Evolutionary conservation across 495 filamentous ascomycete species (phyloP).

Genomic region (Penicillium nucicola): DNA sequence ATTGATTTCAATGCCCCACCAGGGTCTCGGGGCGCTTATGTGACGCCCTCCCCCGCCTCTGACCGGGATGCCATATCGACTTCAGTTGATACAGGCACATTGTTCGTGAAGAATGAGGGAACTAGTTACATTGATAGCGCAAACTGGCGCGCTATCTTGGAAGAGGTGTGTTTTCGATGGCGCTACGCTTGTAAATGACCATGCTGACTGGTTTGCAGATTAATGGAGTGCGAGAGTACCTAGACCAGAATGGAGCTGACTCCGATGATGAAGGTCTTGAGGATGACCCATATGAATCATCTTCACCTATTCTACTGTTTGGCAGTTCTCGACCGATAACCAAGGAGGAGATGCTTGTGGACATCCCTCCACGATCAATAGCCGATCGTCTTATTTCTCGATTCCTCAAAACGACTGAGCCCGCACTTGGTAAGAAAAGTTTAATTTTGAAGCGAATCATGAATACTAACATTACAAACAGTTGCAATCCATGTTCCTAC

Average conservation of each 20-base stretch:
- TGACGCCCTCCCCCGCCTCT: constrained; percentile 52
- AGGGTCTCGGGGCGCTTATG: constrained; percentile 1
- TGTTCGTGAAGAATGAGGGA: constrained; percentile 58
- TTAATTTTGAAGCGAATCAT: background rate
- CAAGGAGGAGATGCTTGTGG: constrained; percentile 36
- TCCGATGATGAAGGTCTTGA: constrained; percentile 26
- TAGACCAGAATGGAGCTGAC: constrained; percentile 22
- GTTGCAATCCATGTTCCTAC: constrained; percentile 44
- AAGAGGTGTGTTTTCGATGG: constrained; percentile 38
- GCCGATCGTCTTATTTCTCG: constrained; percentile 44
- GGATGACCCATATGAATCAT: constrained; percentile 14
- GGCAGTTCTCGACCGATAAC: constrained; percentile 30
- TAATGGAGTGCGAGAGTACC: constrained; percentile 28
- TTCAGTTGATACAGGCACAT: constrained; percentile 49
- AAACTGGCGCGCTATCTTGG: constrained; percentile 50
- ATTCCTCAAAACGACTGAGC: constrained; percentile 44
- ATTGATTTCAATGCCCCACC: constrained; percentile 9
- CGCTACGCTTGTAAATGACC: background rate
- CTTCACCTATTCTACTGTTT: constrained; percentile 39
- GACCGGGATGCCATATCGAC: constrained; percentile 58
- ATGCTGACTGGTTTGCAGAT: constrained; percentile 25
- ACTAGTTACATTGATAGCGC: constrained; percentile 47
- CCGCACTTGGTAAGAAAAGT: constrained; percentile 30
- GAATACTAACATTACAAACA: constrained; percentile 7
- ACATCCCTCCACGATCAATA: constrained; percentile 39